Evolutionary conservation across 768 basidiomycete genomes (phyloP), one percentile per base, ranked within the genome.

Genomic region (Russula compacta): DNA sequence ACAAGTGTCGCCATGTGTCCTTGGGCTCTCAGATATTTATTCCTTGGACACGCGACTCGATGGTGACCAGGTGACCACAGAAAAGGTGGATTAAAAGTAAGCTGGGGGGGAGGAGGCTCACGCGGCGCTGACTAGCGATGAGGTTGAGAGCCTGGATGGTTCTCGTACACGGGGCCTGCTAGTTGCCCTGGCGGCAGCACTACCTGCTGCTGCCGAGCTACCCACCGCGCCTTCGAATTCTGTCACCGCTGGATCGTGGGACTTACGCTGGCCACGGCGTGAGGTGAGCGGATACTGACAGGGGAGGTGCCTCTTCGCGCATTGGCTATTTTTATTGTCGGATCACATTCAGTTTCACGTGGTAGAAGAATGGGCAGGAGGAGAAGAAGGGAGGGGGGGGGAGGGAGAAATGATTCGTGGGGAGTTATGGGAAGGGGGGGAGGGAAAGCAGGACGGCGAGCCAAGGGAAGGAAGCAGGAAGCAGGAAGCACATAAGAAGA

Each of bases 211-310:
- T 0, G 51, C 9, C 21, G 33, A 2, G 24, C 4, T 15, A 11
- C 42, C 44, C 9, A 7, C 6, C 1, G 33, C n/a, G 17, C 49
- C 15, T 19, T 58, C 50, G 21, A n/a, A 6, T 10, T 58, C 58
- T 29, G 36, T 36, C 1, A 19, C 44, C 32, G n/a, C 32, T 36
- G 39, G 32, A n/a, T 56, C 46, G 6, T 35, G 56, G 10, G 63
- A 46, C 42, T 64, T 64, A 35, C 72, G 24, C 57, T 66, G 39
- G 64, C 70, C 69, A 64, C 65, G 67, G 61, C 64, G 63, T 49
- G 65, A 66, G 15, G 69, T 71, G 38, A 63, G 58, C 14, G 64
- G 56, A 35, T 60, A 66, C 14, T 61, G 55, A 42, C 62, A 66
- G 12, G 12, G 48, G 49, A 64, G 60, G 33, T 60, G 61, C 33